A percentile compares a stretch with the other conserved stretches of the same genome.
Evolutionary conservation across 2,329 filamentous ascomycete species (phyloP).

Genomic region (Diaporthe aspalathi): DNA sequence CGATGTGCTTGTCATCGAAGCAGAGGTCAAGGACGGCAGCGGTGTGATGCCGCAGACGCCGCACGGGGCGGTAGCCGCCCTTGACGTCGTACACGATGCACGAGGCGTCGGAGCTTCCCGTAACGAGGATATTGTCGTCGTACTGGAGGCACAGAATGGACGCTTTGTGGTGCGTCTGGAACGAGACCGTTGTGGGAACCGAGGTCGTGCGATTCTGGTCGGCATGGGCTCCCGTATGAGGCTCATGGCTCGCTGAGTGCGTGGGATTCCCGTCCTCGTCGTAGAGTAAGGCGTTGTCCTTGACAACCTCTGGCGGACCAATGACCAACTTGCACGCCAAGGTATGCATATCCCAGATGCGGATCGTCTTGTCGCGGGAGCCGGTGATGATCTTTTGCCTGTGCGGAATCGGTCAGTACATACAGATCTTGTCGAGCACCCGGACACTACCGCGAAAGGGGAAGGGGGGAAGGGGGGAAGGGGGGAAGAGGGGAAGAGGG

Average conservation of each 20-base stretch:
- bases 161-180: constrained; percentile 80
- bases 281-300: constrained; percentile 61
- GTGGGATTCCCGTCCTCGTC: constrained; percentile 62
- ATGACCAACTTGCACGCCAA: constrained; percentile 88
- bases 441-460: neutral
- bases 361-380: constrained; percentile 93
- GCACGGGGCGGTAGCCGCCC: constrained; percentile 81
- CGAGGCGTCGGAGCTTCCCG: constrained; percentile 90
- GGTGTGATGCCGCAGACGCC: constrained; percentile 80
- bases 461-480: too few species aligned
- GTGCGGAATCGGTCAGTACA: constrained; percentile 24
- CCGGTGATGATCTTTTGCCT: constrained; percentile 96
- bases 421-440: neutral
- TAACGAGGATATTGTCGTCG: constrained; percentile 91
- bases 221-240: constrained; percentile 42
- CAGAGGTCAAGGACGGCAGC: constrained; percentile 94
- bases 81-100: constrained; percentile 93
- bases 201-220: constrained; percentile 52
- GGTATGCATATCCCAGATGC: constrained; percentile 94
- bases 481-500: neutral
- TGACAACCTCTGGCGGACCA: constrained; percentile 77
- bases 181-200: constrained; percentile 66
- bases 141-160: constrained; percentile 97
- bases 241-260: constrained; percentile 66
- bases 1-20: constrained; percentile 91